These are phyloP conservation scores for Pichiaceae sp. DNA, from an alignment of 1,139 yeast species.

Conservation along the genomic window DNA sequence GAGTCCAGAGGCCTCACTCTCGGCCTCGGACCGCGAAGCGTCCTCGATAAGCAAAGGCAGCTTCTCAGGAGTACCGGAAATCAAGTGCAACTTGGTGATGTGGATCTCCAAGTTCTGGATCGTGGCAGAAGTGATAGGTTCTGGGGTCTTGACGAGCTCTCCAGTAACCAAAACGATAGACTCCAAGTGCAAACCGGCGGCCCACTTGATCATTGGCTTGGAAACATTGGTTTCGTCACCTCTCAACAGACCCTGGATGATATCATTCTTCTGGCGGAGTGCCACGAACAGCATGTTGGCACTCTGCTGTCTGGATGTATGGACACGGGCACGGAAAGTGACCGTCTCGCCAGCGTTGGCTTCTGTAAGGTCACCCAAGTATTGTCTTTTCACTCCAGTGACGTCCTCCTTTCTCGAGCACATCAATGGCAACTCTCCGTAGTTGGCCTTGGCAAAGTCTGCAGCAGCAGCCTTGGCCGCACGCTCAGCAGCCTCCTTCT, in stretches of 20 bases:
- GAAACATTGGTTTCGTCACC: conserved; percentile 62
- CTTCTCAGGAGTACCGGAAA: conserved; percentile 85
- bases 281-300: conserved; percentile 89
- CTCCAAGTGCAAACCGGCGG: conserved; percentile 77
- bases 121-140: conserved; percentile 82
- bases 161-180: conserved; percentile 91
- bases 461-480: conserved; percentile 72
- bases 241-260: conserved; percentile 79
- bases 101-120: conserved; percentile 85
- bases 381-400: conserved; percentile 50
- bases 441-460: conserved; percentile 79
- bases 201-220: conserved; percentile 97
- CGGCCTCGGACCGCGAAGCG: conserved; percentile 90
- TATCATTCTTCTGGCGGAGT: conserved; percentile 78
- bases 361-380: conserved; percentile 47
- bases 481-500: conserved; percentile 78
- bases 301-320: conserved; percentile 90
- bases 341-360: conserved; percentile 73
- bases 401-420: conserved; percentile 50
- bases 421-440: conserved; percentile 84
- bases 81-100: conserved; percentile 62
- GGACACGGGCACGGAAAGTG: conserved; percentile 87
- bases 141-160: conserved; percentile 73
- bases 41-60: conserved; percentile 93
- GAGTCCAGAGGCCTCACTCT: conserved; percentile 84